Base-by-base conservation (phyloP, 441 rosid species). In the Aquilaria agallochum region DNA sequence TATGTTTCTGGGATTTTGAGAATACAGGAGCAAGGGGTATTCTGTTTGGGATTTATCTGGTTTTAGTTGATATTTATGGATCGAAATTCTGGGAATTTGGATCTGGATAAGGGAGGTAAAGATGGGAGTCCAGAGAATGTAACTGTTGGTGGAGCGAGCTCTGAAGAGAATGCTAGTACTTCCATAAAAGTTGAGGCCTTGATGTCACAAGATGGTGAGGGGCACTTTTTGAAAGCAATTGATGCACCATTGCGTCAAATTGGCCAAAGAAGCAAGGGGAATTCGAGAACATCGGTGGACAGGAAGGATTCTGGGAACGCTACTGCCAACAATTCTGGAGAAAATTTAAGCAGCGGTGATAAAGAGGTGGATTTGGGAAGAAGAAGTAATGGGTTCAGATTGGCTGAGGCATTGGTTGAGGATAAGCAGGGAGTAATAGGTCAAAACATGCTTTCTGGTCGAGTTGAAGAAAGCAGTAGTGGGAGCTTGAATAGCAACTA, bases 31-130 rank as follows among this genome's bases (percentile, higher is more conserved):
- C 51, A 33, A 56, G 49, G 42, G 32, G 60, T 59, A 36, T 31
- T 30, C 13, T 2, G 59, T 67, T 31, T 31, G 13, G 6, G 4
- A 32, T 50, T 58, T 20, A 31, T n/a, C 49, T 11, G 8, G 13
- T 62, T 58, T 34, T 68, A n/a, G 55, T 58, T 53, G 40, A 65
- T 60, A 63, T 53, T 60, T 67, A 70, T 72, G 85, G 84, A 74
- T 65, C 55, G 52, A 50, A 50, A 58, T 63, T 62, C 49, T 58
- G 56, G 55, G 42, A 66, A 36, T 62, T 78, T 68, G 58, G 61
- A 42, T 58, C 63, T 40, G 48, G 66, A 30, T 62, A 48, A 60
- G 66, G 66, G 64, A 60, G 67, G 40, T 46, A 55, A 58, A 5
- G 8, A 64, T 33, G 72, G 55, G 50, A 71, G 56, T 62, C 68